A percentile compares a stretch with the other conserved stretches of the same genome.
Conservation (phyloP, 306 rosid genomes). For the Hippophae tibetana region DNA sequence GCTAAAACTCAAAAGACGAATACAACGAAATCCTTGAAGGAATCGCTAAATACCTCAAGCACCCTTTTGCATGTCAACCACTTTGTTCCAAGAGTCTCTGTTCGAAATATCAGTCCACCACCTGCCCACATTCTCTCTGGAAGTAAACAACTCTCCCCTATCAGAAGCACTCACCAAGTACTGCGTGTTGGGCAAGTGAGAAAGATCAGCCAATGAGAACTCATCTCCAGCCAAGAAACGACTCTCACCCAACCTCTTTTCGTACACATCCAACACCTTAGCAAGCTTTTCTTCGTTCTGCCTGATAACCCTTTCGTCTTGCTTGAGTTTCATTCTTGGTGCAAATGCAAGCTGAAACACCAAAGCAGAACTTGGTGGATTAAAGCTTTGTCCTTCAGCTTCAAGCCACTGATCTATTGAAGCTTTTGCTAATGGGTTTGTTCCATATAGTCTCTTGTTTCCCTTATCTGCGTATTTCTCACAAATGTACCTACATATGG, state of each 20-base stretch:
- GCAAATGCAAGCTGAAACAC: conserved; percentile 81
- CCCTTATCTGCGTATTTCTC: conserved; percentile 50
- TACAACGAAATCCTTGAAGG: too few relatives aligned
- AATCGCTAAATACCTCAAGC: neutral
- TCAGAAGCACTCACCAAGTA: conserved; percentile 35
- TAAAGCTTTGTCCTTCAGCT: conserved; percentile 72
- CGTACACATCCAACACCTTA: conserved; percentile 67
- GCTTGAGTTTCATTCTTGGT: conserved; percentile 66
- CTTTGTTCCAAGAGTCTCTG: conserved; percentile 62
- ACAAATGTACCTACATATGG: conserved; percentile 78
- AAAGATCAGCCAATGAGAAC: conserved; percentile 78
- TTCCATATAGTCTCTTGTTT: conserved; percentile 53
- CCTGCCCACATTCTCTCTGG: conserved; percentile 46
- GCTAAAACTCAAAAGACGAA: too few relatives aligned
- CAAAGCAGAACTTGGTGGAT: conserved; percentile 52
- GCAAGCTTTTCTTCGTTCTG: conserved; percentile 46
- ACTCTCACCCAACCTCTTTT: conserved; percentile 44
- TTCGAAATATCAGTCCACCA: conserved; percentile 81
- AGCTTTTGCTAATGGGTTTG: conserved; percentile 50
- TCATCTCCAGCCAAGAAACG: conserved; percentile 65
- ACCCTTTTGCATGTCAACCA: conserved; percentile 35
- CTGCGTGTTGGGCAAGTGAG: conserved; percentile 72
- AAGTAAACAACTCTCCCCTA: conserved; percentile 34
- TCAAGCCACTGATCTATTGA: conserved; percentile 85
- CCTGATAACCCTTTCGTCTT: conserved; percentile 39